phyloP scores from a whole-genome alignment of 768 basidiomycete species.

The Russula earlei region DNA sequence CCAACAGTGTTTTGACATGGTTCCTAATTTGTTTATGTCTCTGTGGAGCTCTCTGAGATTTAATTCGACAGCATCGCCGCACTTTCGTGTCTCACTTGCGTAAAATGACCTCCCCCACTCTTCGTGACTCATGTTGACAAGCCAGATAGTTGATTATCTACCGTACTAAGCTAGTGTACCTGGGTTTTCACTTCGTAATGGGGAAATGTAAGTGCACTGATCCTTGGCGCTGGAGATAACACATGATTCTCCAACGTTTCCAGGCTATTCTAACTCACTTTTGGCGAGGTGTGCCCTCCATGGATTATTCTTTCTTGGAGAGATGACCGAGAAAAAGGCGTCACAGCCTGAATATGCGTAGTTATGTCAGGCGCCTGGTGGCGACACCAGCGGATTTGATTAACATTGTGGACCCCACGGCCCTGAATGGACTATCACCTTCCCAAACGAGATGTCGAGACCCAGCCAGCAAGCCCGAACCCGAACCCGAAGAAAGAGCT shows the following conservation, averaged over 20 bases:
- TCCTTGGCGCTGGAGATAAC: not conserved
- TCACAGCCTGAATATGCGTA: slow-evolving; percentile 15
- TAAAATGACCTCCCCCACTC: not conserved
- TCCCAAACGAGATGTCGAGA: not conserved
- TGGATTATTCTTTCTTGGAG: not conserved
- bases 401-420: not conserved
- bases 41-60: not conserved
- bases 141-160: slow-evolving; percentile 6
- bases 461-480: not conserved
- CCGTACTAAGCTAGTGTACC: slow-evolving; percentile 6
- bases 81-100: slow-evolving; percentile 3
- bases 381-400: not conserved
- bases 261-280: slow-evolving; percentile 16
- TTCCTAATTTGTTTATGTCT: not conserved
- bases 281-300: slow-evolving; percentile 6
- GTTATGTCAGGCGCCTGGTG: slow-evolving; percentile 7
- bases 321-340: not conserved
- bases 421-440: not conserved
- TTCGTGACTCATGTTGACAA: not conserved
- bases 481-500: not conserved
- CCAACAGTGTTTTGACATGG: slow-evolving; percentile 15
- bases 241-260: not conserved
- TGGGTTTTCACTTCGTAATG: slow-evolving; percentile 12
- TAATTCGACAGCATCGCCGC: slow-evolving; percentile 2
- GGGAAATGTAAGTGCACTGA: slow-evolving; percentile 7